These are phyloP conservation scores for Cordyceps cicadae DNA, from an alignment of 2,329 filamentous ascomycete genomes.

Conservation along the genomic window DNA sequence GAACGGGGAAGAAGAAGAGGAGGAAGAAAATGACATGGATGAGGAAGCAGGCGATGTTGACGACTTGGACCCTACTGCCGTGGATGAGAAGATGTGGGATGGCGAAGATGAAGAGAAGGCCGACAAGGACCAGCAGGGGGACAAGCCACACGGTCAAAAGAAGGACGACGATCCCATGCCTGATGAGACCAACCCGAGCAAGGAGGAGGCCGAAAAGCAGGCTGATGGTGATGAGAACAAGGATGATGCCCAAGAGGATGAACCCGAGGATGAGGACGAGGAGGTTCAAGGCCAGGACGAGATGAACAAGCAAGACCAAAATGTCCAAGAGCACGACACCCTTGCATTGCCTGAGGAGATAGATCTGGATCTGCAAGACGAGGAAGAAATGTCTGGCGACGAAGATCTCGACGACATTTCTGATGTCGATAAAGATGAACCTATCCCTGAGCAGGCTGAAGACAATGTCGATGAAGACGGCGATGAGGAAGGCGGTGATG, in stretches of 20 bases:
- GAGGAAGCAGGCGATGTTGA: constrained; percentile 88
- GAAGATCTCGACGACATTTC: constrained; percentile 53
- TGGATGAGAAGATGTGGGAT: constrained; percentile 99
- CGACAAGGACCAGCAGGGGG: constrained; percentile 72
- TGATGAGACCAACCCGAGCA: constrained; percentile 49
- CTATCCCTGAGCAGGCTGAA: constrained; percentile 28
- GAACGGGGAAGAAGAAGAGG: constrained; percentile 55
- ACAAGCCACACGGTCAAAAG: constrained; percentile 62
- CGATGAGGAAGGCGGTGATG: constrained; percentile 31
- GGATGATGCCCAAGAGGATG: constrained; percentile 37
- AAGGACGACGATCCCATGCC: constrained; percentile 54
- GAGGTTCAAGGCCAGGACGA: constrained; percentile 48
- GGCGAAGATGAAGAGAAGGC: constrained; percentile 66
- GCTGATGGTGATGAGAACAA: constrained; percentile 42
- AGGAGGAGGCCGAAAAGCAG: constrained; percentile 30
- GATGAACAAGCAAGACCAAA: constrained; percentile 57
- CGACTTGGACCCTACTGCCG: constrained; percentile 77
- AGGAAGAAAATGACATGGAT: constrained; percentile 69
- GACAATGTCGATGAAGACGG: constrained; percentile 28
- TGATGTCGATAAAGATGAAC: constrained; percentile 33
- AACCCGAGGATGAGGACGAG: constrained; percentile 54
- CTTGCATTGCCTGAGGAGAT: constrained; percentile 83
- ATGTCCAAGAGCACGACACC: constrained; percentile 72
- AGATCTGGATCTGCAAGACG: constrained; percentile 71
- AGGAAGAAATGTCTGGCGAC: constrained; percentile 47